These are phyloP conservation scores for Pilasporangium apinafurcum DNA, from an alignment of 352 stramenopile species.

Conservation along the genomic window DNA sequence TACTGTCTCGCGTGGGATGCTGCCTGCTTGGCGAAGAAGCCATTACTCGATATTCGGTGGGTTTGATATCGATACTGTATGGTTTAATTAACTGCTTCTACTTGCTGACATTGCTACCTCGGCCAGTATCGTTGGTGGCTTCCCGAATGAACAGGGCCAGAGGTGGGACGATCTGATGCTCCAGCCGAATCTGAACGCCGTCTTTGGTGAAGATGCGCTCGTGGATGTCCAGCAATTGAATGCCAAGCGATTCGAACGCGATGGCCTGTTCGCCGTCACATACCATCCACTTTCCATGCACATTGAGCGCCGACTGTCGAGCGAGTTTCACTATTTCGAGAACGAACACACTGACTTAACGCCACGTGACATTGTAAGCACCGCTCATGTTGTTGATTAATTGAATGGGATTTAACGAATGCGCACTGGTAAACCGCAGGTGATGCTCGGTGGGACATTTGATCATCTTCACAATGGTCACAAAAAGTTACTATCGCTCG, in stretches of 20 bases:
- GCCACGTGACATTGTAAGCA: slow-evolving; percentile 32
- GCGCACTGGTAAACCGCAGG: too few species aligned
- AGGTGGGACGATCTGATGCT: slow-evolving; percentile 65
- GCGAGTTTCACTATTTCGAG: slow-evolving; percentile 71
- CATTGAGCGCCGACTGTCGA: slow-evolving; percentile 32
- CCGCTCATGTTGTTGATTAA: not conserved
- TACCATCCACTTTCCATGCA: slow-evolving; percentile 62
- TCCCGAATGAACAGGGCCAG: slow-evolving; percentile 8
- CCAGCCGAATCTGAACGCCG: slow-evolving; percentile 52
- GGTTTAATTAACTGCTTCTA: not conserved
- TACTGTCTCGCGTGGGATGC: slow-evolving; percentile 73
- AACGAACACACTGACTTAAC: slow-evolving; percentile 49
- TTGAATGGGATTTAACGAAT: too few species aligned
- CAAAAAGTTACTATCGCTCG: slow-evolving; percentile 85
- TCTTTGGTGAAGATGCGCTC: slow-evolving; percentile 56
- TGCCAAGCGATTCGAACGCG: slow-evolving; percentile 45
- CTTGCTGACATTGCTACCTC: not conserved
- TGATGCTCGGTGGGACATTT: slow-evolving; percentile 84
- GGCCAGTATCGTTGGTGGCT: slow-evolving; percentile 33
- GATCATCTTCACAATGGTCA: slow-evolving; percentile 90
- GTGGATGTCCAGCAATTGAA: slow-evolving; percentile 65
- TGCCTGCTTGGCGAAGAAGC: slow-evolving; percentile 40
- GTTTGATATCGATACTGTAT: not conserved
- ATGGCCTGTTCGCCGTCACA: slow-evolving; percentile 46
- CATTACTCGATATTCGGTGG: slow-evolving; percentile 60